Conservation (phyloP, 1,284 basidiomycete species). For the Ganoderma multipileum region DNA sequence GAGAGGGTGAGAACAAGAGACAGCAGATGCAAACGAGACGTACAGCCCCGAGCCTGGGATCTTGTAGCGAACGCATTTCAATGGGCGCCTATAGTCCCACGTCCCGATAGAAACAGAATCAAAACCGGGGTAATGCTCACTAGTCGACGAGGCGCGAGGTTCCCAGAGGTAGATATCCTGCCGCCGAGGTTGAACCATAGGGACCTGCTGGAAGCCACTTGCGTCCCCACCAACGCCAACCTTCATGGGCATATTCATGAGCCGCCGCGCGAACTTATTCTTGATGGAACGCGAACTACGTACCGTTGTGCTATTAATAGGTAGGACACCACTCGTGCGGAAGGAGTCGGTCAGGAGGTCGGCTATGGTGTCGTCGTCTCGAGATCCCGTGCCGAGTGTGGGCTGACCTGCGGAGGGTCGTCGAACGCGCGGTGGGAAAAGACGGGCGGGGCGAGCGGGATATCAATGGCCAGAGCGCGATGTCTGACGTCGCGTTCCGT, state of each 20-base stretch:
- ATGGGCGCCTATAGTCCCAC: too few relatives aligned
- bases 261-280: too few relatives aligned
- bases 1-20: not conserved
- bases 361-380: constrained; percentile 35
- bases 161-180: constrained; percentile 44
- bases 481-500: constrained; percentile 50
- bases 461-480: constrained; percentile 52
- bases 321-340: constrained; percentile 40
- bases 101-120: too few relatives aligned
- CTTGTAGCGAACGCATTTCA: too few relatives aligned
- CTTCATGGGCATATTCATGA: constrained; percentile 30
- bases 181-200: constrained; percentile 33
- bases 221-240: constrained; percentile 51
- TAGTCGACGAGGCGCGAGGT: constrained; percentile 43
- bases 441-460: constrained; percentile 51
- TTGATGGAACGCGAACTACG: not conserved
- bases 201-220: constrained; percentile 46
- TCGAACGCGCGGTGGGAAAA: constrained; percentile 53
- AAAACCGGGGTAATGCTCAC: too few relatives aligned
- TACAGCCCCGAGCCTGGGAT: too few relatives aligned
- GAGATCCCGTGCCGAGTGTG: constrained; percentile 31
- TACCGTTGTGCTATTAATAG: constrained; percentile 56
- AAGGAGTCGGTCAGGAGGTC: constrained; percentile 20
- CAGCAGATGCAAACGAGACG: not conserved
- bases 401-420: constrained; percentile 29